Evolutionary conservation across 441 rosid species (phyloP), one percentile per base, ranked within the genome.

Genomic region (Populus tomentosa): DNA sequence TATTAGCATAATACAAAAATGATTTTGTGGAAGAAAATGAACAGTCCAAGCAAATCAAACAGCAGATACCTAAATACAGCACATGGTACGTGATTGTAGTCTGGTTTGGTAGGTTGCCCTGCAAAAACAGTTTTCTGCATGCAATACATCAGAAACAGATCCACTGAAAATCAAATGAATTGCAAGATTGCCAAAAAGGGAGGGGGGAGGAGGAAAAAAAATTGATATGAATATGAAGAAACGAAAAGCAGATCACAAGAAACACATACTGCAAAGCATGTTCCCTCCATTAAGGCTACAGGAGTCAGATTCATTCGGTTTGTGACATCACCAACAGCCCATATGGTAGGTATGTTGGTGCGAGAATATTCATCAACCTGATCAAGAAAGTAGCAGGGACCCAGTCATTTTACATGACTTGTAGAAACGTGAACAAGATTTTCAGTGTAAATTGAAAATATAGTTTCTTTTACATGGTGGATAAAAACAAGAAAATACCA

Each of bases 311-410:
- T 97, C 84, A 95, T 91, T 66, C 98, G 86, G 87, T 95, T 92
- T 77, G 99, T 97, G 63, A 89, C 99, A 87, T 97, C 99, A 78
- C 99, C 99, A 75, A 95, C 83, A 70, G 98, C 98, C 98, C 98
- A 97, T 79, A 97, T 91, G 82, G 93, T 97, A 68, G 97, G 98
- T 81, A 97, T 71, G 30, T 88, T 95, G 59, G 97, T 95, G 80
- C 93, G 82, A 32, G 99, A 97, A 78, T 87, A 86, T 84, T 94
- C 98, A 69, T 93, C 95, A 30, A 94, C 98, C 99, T 97, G 91
- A 72, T 63, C 70, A 83, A 70, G 75, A 5, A 65, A 50, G 20
- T n/a, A 8, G 75, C 11, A 79, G 73, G 76, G 33, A 26, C 56
- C 42, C 30, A 30, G 61, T 20, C 28, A 59, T 77, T 33, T 24